Evolutionary conservation across 805 yeast species (phyloP).

Genomic region (Pichia nanzhaoensis): DNA sequence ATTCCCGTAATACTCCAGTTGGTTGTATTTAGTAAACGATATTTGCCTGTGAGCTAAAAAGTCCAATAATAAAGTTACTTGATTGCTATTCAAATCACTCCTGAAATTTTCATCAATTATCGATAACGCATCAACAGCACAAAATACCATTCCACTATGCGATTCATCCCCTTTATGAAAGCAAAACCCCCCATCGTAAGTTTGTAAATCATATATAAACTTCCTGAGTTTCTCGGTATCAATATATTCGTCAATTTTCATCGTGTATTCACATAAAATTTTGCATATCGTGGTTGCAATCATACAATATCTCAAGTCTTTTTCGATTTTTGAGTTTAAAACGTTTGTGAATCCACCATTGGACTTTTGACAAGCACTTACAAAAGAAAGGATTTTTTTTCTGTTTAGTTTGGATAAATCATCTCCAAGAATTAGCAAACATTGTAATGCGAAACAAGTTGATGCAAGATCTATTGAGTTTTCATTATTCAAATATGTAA

Average conservation of each 20-base stretch:
- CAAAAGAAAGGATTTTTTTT: slow-evolving; percentile 43
- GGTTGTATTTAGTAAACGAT: slow-evolving; percentile 29
- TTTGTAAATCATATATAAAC: slow-evolving; percentile 33
- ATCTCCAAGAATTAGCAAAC: slow-evolving; percentile 45
- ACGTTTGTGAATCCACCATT: slow-evolving; percentile 53
- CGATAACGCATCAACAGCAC: slow-evolving; percentile 62
- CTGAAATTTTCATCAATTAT: slow-evolving; percentile 27
- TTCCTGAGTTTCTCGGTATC: slow-evolving; percentile 34
- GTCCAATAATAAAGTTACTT: slow-evolving; percentile 31
- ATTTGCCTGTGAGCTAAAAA: slow-evolving; percentile 68
- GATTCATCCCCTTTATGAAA: slow-evolving; percentile 46
- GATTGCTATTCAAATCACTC: slow-evolving; percentile 17
- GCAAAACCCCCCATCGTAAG: slow-evolving; percentile 70
- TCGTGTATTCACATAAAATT: slow-evolving; percentile 31
- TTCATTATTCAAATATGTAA: slow-evolving; percentile 45
- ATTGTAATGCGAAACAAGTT: slow-evolving; percentile 67
- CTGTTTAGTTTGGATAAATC: slow-evolving; percentile 36
- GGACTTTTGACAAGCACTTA: slow-evolving; percentile 52
- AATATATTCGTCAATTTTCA: slow-evolving; percentile 31
- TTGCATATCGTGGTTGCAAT: slow-evolving; percentile 61
- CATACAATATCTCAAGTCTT: slow-evolving; percentile 69
- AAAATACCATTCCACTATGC: slow-evolving; percentile 83
- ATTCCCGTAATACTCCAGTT: slow-evolving; percentile 21
- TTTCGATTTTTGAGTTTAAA: slow-evolving; percentile 37
- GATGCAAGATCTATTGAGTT: slow-evolving; percentile 57